phyloP scores from a whole-genome alignment of 805 yeast species.

The Yarrowia sp. region DNA sequence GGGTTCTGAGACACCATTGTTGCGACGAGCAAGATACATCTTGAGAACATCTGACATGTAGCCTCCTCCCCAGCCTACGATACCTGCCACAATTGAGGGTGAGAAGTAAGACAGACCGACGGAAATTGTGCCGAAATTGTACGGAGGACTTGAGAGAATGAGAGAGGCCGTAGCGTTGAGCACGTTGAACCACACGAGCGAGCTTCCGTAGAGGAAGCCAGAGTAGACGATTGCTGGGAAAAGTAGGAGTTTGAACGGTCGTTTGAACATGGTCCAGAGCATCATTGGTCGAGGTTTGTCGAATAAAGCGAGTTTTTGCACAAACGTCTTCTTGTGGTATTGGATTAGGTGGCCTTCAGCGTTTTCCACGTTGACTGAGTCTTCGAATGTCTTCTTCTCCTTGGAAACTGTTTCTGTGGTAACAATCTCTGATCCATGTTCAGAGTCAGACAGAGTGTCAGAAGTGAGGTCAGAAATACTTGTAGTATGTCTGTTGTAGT shows the following conservation, averaged over 20 bases:
- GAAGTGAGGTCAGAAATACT: neutral
- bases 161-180: constrained; percentile 13
- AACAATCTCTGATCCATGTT: neutral
- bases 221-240: constrained; percentile 34
- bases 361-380: neutral
- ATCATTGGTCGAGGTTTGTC: constrained; percentile 24
- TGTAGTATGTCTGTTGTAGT: neutral
- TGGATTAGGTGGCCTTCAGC: neutral
- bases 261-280: constrained; percentile 26
- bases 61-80: constrained; percentile 18
- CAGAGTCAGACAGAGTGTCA: neutral
- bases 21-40: constrained; percentile 42
- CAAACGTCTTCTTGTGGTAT: constrained; percentile 22
- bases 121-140: constrained; percentile 31
- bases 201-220: constrained; percentile 24
- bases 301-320: constrained; percentile 32
- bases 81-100: constrained; percentile 5
- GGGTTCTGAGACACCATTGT: constrained; percentile 56
- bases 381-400: neutral
- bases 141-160: constrained; percentile 18
- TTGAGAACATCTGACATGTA: constrained; percentile 8
- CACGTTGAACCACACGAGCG: constrained; percentile 37
- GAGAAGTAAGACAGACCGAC: constrained; percentile 31
- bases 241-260: constrained; percentile 15
- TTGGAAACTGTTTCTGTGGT: neutral